Base-by-base conservation (phyloP, 306 rosid species). In the Cucurbita ficifolia region DNA sequence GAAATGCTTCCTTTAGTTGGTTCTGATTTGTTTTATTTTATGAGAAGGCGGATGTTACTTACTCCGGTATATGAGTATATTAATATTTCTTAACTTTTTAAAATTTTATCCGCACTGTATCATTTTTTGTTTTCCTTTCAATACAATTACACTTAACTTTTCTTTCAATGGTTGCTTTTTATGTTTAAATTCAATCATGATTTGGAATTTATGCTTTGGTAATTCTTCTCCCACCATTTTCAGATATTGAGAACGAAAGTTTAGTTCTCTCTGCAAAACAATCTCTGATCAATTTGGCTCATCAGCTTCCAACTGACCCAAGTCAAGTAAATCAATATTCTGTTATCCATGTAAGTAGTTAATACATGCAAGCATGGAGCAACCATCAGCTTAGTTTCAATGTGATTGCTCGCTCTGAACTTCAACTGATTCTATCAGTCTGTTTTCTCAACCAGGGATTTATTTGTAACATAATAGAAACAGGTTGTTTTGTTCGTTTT, bases 401-500 rank as follows among this genome's bases (percentile, higher is more conserved):
- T 40, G 38, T 19, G 72, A 65, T 42, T 65, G 8, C 53, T 65
- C 54, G 6, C 72, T 43, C 36, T 68, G 21, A 7, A 68, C 51
- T 3, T 68, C 39, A 52, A 55, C 29, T 49, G 60, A 50, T 43
- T 35, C 73, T 22, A 63, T 50, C 71, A 68, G 39, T 71, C 68
- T 13, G 19, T 80, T 45, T 76, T 62, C 76, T 68, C 21, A 19
- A 76, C 58, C 87, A 93, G 98, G 99, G 99, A 68, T 94, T 87
- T 72, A 76, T 94, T 64, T 91, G 92, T 77, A 94, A 94, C 84
- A 11, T 91, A 76, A 94, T 89, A 82, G 97, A 87, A 79, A 78
- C 85, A 49, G 99, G 99, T 52, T 94, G 97, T 79, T 94, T 94
- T 87, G 96, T 94, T 75, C 95, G 96, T 75, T 94, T 87, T 81